Base-by-base conservation (phyloP, 306 rosid genomes). In the Neltuma alba region DNA sequence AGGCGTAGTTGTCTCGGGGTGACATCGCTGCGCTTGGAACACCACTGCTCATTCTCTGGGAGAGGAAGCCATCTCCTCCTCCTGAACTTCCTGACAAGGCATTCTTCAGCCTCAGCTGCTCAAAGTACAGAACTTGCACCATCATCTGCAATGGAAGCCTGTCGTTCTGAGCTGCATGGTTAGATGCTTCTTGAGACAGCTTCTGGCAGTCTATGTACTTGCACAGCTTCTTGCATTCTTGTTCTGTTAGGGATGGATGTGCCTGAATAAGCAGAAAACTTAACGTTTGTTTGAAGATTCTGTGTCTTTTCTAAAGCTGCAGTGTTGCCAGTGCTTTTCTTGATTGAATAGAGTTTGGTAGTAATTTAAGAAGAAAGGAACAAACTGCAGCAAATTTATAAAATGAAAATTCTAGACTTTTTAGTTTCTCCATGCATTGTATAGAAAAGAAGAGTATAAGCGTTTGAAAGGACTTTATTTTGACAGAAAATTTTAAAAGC, bases 121-220 rank as follows among this genome's bases (percentile, higher is more conserved):
- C 98, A 5, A 85, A 87, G 66, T 92, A 92, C 63, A 94, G 89
- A 23, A 94, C 96, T 70, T 81, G 91, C 75, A 92, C 98, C 30
- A 89, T 86, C 96, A 87, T 89, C 70, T 91, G 91, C 68, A 92
- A 82, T 1, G 98, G 96, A 40, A 92, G 91, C 23, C 97, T 75
- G 15, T 94, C 96, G 57, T 92, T 94, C 76, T 86, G 94, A 2
- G 97, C 97, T 5, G 97, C 98, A 37, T 94, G 98, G 80, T 88
- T 92, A 83, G 94, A 85, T 63, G 97, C 98, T 79, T 94, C 98
- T 87, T 92, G 91, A 69, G 98, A 94, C 62, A 94, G 93, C 84
- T 94, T 94, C 80, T 87, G 90, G 52, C 96, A 86, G 80, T 94
- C 97, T 79, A 94, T 86, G 68, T 87, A 77, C 83, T 89, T 92